Evolutionary conservation across 2,329 filamentous ascomycete species (phyloP).

Genomic region (Cercospora brassicicola): DNA sequence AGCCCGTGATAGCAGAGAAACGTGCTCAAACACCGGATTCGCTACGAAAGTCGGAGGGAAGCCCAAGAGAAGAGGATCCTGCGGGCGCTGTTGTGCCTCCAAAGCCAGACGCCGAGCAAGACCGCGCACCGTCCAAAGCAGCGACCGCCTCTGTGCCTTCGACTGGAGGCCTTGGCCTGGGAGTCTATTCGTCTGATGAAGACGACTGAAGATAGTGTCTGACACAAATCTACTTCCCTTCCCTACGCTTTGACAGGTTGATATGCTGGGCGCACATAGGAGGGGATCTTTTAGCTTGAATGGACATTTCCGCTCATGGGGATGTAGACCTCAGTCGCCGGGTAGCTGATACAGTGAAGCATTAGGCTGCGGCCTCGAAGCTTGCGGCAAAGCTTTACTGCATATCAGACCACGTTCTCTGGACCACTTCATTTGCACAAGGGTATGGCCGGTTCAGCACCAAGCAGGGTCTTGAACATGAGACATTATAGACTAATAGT

Average conservation of each 20-base stretch:
- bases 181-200: constrained; percentile 48
- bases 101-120: not conserved
- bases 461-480: not conserved
- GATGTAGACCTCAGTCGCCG: not conserved
- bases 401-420: not conserved
- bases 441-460: not conserved
- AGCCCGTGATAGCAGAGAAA: constrained; percentile 10
- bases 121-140: constrained; percentile 12
- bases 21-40: constrained; percentile 10
- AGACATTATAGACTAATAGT: not conserved
- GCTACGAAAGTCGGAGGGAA: not conserved
- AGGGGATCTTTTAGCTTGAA: not conserved
- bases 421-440: not conserved
- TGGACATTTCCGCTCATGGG: not conserved
- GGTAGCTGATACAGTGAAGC: not conserved
- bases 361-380: not conserved
- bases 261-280: not conserved
- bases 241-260: not conserved
- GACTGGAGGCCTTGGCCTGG: constrained; percentile 39
- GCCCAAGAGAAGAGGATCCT: not conserved
- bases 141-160: not conserved
- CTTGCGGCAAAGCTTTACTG: not conserved
- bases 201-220: constrained; percentile 38
- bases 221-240: not conserved
- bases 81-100: not conserved